Percentiles rank a stretch among this genome's conserved stretches.
Evolutionary conservation across 306 rosid genomes (phyloP).

Genomic region (Alnus rubra): DNA sequence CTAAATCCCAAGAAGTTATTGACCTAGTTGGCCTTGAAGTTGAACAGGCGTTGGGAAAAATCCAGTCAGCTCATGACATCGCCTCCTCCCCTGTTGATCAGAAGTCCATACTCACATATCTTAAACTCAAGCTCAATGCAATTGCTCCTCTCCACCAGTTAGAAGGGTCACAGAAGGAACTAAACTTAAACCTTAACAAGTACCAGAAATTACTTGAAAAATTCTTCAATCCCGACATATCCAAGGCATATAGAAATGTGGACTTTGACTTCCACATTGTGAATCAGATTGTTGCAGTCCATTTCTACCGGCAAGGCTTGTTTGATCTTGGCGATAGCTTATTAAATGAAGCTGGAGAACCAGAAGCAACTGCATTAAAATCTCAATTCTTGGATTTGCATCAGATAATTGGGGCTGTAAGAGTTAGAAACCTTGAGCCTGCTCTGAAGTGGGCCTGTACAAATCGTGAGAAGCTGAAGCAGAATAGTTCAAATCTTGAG

Average conservation of each 20-base stretch:
- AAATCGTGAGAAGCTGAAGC: slow-evolving; percentile 52
- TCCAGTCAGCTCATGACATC: slow-evolving; percentile 52
- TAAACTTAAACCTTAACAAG: slow-evolving; percentile 54
- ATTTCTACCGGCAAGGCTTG: slow-evolving; percentile 67
- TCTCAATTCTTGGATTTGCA: slow-evolving; percentile 70
- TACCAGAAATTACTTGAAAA: slow-evolving; percentile 67
- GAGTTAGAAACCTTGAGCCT: slow-evolving; percentile 65
- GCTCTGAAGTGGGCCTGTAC: slow-evolving; percentile 73
- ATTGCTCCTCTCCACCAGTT: slow-evolving; percentile 56
- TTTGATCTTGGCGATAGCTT: slow-evolving; percentile 81
- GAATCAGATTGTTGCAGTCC: slow-evolving; percentile 69
- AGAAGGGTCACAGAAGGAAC: slow-evolving; percentile 72
- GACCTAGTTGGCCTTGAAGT: slow-evolving; percentile 69
- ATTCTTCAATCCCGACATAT: slow-evolving; percentile 64
- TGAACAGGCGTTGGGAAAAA: slow-evolving; percentile 55
- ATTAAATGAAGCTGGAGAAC: slow-evolving; percentile 66
- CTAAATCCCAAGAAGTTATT: slow-evolving; percentile 71
- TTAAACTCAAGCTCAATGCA: slow-evolving; percentile 55
- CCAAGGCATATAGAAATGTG: slow-evolving; percentile 80
- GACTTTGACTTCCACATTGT: slow-evolving; percentile 66
- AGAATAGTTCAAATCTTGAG: slow-evolving; percentile 61
- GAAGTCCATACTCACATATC: slow-evolving; percentile 58
- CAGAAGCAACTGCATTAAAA: slow-evolving; percentile 48
- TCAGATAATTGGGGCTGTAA: slow-evolving; percentile 67
- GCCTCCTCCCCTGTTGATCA: slow-evolving; percentile 43